Base-by-base conservation (phyloP, 2,329 filamentous ascomycete species). In the Aspergillus fischeri region DNA sequence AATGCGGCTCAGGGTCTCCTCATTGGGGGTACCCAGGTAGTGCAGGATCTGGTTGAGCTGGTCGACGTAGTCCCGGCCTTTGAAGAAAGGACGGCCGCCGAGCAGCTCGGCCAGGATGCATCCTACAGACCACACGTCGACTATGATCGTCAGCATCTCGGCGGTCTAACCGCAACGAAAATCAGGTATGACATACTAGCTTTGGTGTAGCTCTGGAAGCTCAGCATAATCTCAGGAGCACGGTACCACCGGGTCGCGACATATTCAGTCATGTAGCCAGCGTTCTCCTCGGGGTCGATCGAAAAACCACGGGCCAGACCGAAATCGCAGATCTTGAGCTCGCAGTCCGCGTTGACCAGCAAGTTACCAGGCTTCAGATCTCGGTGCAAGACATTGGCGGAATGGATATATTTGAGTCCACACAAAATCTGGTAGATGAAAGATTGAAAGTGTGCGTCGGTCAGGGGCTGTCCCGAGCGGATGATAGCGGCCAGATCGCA, bases 361-460 rank as follows among this genome's bases (percentile, higher is more conserved):
- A 99, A 78, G 75, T 99, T 99, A 57, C 94, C 94, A 38, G 94
- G 94, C 80, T 99, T 99, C 72, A 99, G 78, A 75, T 99, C 94
- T 74, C 94, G 89, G 75, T 99, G 94, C 64, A 99, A 83, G 53
- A 99, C 94, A 70, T 97, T 97, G 66, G 94, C 94, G 24, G 93
- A 97, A 81, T 99, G 94, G 65, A 99, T 97, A 77, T 97, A 99
- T 82, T 99, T 99, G 67, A 99, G 83, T 63, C 94, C 94, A 75
- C 94, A 97, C 5, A 99, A 88, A 66, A 99, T 99, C 83, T 99
- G 94, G 81, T 99, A 99, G 79, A 99, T 97, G 80, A 99, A 99
- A 53, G 94, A 97, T 78, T 99, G 94, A 81, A 99, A 99, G 77
- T 99, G 94, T 55, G 94, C 94, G 73, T 99, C 94, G 71, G 94